Percentiles rank a stretch among this genome's conserved stretches.
Conservation (phyloP, 2,329 filamentous ascomycete genomes). For the Botrytis fabae region DNA sequence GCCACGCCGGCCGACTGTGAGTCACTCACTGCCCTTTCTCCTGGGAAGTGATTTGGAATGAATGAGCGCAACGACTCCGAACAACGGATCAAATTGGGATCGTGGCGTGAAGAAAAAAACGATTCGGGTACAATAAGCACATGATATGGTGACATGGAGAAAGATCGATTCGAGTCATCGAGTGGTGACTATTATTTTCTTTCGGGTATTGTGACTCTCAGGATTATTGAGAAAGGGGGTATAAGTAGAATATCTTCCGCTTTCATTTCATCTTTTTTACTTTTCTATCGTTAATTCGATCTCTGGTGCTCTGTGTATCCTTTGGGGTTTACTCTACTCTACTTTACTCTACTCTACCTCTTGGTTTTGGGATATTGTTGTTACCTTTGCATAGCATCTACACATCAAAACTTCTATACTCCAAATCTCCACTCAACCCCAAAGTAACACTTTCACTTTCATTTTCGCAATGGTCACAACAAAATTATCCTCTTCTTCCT, state of each 20-base stretch:
- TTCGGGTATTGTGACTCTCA: neutral
- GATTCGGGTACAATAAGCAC: neutral
- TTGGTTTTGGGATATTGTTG: neutral
- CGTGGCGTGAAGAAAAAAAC: neutral
- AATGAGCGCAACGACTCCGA: neutral
- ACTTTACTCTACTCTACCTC: neutral
- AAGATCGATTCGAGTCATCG: slow-evolving; percentile 10
- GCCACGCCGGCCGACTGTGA: slow-evolving; percentile 8
- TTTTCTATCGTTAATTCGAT: neutral
- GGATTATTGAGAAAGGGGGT: neutral
- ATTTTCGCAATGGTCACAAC: neutral
- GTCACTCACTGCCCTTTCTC: slow-evolving; percentile 5
- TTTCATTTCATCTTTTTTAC: neutral
- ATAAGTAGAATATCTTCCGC: slow-evolving; percentile 1
- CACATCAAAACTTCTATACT: neutral
- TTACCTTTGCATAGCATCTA: neutral
- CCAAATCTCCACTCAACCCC: neutral
- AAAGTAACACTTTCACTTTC: neutral
- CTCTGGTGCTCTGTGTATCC: neutral
- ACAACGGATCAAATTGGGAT: neutral
- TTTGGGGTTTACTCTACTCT: neutral
- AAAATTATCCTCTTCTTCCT: neutral
- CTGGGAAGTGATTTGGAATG: neutral
- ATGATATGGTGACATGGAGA: neutral
- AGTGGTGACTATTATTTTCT: slow-evolving; percentile 10